Base-by-base conservation (phyloP, 768 basidiomycete species). In the Pisolithus orientalis region DNA sequence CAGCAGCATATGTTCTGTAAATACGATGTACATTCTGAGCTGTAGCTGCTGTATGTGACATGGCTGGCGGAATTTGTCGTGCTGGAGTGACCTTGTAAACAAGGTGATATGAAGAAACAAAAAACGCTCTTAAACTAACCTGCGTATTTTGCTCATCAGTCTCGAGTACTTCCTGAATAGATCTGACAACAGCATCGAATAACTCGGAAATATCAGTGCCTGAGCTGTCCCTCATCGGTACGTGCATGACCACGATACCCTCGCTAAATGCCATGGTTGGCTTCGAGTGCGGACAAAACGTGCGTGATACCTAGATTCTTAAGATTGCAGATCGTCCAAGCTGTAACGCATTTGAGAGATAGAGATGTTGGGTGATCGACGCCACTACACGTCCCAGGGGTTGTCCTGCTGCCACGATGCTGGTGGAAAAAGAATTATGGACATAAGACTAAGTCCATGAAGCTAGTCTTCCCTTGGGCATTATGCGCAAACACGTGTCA, bases 291-390 rank as follows among this genome's bases (percentile, higher is more conserved):
- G 25, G 83, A 85, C 27, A 90, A 66, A 54, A 90, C 70, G 68
- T 90, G 89, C 1, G 88, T 90, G 57, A 89, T 79, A 11, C 84
- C 84, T 6, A 87, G 75, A 21, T 66, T 67, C 10, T 58, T 53
- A n/a, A 88, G 70, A 51, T 74, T 72, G 4, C 72, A 70, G 10
- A 63, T 64, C 60, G 80, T 67, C 25, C 64, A 65, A n/a, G 84
- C 87, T 9, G 80, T 81, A 57, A 68, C 46, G 76, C 76, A 58
- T 83, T 83, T 2, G 85, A 80, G 49, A 90, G 79, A 60, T 83
- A 89, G 17, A 90, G 68, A 25, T 76, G 70, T 6, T 75, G 72
- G 2, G 72, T 65, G 48, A 80, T 76, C 50, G 60, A 54, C 39
- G 63, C 60, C 2, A 63, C 64, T 28, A 44, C 59, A 3, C 65